These are phyloP conservation scores for Anacardium occidentale DNA, from an alignment of 345 rosid genomes.

Conservation along the genomic window DNA sequence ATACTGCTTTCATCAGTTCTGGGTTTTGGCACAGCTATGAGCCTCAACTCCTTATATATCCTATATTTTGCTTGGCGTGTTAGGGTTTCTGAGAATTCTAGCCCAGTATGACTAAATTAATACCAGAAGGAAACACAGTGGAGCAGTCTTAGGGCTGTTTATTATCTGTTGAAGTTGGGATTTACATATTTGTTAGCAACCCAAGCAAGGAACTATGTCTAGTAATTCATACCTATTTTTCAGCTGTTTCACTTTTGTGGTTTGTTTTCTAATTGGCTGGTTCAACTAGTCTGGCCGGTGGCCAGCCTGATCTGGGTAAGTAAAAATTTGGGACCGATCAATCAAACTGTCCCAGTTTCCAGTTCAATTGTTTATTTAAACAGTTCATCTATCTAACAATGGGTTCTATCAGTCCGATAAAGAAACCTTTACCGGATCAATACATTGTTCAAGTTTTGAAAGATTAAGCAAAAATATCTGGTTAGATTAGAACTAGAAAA, in stretches of 20 bases:
- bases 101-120: slow-evolving; percentile 42
- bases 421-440: too few relatives aligned
- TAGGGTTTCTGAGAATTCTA: slow-evolving; percentile 38
- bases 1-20: slow-evolving; percentile 60
- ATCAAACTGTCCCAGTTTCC: too few relatives aligned
- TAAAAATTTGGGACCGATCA: too few relatives aligned
- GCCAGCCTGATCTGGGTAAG: too few relatives aligned
- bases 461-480: too few relatives aligned
- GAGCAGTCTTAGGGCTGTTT: not conserved
- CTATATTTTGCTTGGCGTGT: slow-evolving; percentile 46
- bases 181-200: not conserved
- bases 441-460: too few relatives aligned
- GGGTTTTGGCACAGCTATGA: slow-evolving; percentile 76
- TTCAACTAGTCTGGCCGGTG: too few relatives aligned
- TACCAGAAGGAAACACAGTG: not conserved
- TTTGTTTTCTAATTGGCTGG: too few relatives aligned
- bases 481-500: too few relatives aligned
- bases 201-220: not conserved
- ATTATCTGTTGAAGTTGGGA: not conserved
- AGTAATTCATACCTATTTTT: not conserved
- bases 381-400: too few relatives aligned
- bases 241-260: not conserved
- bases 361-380: too few relatives aligned
- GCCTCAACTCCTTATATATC: slow-evolving; percentile 65
- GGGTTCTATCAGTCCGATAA: too few relatives aligned